Evolutionary conservation across 2,329 filamentous ascomycete species (phyloP), one percentile per base, ranked within the genome.

Genomic region (Gyromitra esculenta): DNA sequence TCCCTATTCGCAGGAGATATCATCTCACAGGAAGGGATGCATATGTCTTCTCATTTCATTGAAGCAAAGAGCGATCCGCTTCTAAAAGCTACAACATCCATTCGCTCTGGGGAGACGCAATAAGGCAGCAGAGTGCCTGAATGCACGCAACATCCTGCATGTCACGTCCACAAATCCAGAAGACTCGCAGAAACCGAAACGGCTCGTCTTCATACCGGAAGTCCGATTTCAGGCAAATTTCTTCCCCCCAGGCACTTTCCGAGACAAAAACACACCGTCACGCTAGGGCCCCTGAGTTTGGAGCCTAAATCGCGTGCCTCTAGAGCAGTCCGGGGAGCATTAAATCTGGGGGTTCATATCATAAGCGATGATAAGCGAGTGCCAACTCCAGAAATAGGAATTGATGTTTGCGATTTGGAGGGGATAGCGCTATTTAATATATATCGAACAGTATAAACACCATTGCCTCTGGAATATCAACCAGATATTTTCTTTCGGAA

Each of bases 31-130:
- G 5, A 63, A n/a, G 35, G 11, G n/a, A 31, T 66, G 64, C 52
- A 66, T 67, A 56, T 41, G 18, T 43, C 52, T 18, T 7, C 52
- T 41, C 66, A 56, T 52, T 73, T 41, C 69, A 66, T 73, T n/a
- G 25, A 68, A 50, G 50, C n/a, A 45, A 70, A 60, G 56, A 45
- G 48, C 18, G n/a, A 62, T 37, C 13, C 43, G 31, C 39, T 73
- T 59, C 62, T 66, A 6, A 50, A 66, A 73, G 39, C 52, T 15
- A 56, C 52, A 57, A 15, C 62, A 57, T 39, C 15, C 52, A 65
- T 72, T 72, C 9, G 60, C 54, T 56, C 69, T 45, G 9, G 21
- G 39, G 35, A 39, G 50, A 70, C n/a, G 41, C 15, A 13, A 64
- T 35, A n/a, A 37, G 64, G 35, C 25, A 50, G 43, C 13, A 43